Conservation (phyloP, 306 rosid genomes). For the Delonix regia region DNA sequence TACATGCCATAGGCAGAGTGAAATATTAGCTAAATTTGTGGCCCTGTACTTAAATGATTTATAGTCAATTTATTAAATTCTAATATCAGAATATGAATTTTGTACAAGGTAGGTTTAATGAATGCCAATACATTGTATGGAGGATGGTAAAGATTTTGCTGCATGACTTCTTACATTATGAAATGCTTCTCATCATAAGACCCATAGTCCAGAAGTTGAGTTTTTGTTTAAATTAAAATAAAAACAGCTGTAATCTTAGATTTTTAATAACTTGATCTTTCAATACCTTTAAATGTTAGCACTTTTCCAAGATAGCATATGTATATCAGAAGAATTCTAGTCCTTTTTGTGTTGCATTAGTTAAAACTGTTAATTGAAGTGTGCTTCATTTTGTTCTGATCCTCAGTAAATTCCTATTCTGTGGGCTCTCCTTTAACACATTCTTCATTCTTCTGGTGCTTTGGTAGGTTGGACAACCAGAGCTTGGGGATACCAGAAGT, state of each 20-base stretch:
- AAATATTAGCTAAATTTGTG: background rate
- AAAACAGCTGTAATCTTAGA: background rate
- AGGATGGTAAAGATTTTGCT: conserved; percentile 2
- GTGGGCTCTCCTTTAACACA: conserved; percentile 21
- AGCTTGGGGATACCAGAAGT: conserved; percentile 52
- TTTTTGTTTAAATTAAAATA: background rate
- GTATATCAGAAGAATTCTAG: background rate
- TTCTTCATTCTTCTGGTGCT: conserved; percentile 36
- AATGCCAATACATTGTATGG: conserved; percentile 16
- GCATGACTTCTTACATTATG: background rate
- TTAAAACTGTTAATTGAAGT: conserved; percentile 15
- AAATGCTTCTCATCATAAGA: background rate
- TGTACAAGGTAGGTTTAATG: background rate
- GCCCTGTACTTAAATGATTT: background rate
- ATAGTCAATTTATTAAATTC: conserved; percentile 19
- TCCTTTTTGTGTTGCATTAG: conserved; percentile 18
- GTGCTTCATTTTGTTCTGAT: conserved; percentile 19
- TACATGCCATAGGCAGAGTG: conserved; percentile 4
- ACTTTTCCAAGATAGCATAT: background rate
- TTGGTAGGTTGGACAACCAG: conserved; percentile 65
- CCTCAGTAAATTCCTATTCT: background rate
- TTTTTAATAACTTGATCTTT: conserved; percentile 9
- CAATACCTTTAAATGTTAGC: background rate
- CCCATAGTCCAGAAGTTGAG: conserved; percentile 5
- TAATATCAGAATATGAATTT: background rate